Percentiles rank a stretch among this genome's conserved stretches.
Conservation (phyloP, 352 stramenopile genomes). For the Phytopythium kandeliae region DNA sequence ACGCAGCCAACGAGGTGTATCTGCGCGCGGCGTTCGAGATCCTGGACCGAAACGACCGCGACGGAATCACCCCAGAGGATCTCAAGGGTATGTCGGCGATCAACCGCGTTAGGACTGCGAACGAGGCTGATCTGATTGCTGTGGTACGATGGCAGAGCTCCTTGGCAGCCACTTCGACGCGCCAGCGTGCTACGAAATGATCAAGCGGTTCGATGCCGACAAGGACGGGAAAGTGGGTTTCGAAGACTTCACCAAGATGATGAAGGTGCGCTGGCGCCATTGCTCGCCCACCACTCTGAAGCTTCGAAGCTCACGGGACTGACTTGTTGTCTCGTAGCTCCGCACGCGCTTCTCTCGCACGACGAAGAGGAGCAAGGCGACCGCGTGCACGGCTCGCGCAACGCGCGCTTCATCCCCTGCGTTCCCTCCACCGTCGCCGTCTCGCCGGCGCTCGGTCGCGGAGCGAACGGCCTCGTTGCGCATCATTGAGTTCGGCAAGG, state of each 20-base stretch:
- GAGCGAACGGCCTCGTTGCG: neutral
- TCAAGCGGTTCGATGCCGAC: constrained; percentile 52
- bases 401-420: neutral
- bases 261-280: constrained; percentile 36
- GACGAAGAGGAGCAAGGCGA: constrained; percentile 1
- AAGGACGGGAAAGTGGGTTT: constrained; percentile 68
- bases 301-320: too few relatives aligned
- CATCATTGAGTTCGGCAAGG: neutral
- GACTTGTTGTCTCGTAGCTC: neutral
- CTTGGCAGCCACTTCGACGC: constrained; percentile 60
- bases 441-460: constrained; percentile 2
- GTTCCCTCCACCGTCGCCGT: constrained; percentile 3
- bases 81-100: constrained; percentile 30
- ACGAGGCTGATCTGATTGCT: too few relatives aligned
- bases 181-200: constrained; percentile 53
- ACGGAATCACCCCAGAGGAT: constrained; percentile 50
- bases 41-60: constrained; percentile 56
- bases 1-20: constrained; percentile 48
- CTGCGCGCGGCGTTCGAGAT: constrained; percentile 51
- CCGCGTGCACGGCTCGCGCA: neutral
- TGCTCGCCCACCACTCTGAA: too few relatives aligned
- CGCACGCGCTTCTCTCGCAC: constrained; percentile 6
- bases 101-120: too few relatives aligned
- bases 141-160: constrained; percentile 10
- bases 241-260: constrained; percentile 66